A percentile compares a stretch with the other conserved stretches of the same genome.
Evolutionary conservation across 139 green algal genomes (phyloP).

Genomic region (Chara braunii): DNA sequence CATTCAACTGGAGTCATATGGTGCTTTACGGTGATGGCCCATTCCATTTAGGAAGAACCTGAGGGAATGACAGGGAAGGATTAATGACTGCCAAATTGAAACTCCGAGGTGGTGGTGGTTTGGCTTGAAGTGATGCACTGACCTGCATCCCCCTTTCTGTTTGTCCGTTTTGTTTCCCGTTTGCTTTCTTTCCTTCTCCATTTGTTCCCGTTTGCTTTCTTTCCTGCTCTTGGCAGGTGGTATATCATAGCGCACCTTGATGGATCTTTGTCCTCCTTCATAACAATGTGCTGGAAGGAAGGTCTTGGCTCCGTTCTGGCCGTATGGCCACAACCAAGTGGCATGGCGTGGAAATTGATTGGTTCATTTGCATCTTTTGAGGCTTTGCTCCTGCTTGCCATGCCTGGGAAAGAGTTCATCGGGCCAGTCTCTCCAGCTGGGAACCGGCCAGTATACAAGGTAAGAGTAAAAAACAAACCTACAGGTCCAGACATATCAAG

Average conservation of each 20-base stretch:
- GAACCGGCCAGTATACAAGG: conserved; percentile 62
- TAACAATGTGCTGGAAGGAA: not conserved
- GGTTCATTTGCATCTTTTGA: conserved; percentile 50
- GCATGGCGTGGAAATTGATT: conserved; percentile 43
- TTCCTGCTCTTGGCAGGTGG: conserved; percentile 31
- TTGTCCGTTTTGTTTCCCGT: too few species aligned
- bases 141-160: too few species aligned
- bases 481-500: too few species aligned
- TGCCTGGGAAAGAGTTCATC: conserved; percentile 50
- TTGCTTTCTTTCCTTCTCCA: not conserved
- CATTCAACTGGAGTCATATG: too few species aligned
- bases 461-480: too few species aligned
- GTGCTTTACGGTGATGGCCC: too few species aligned
- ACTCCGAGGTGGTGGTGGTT: too few species aligned
- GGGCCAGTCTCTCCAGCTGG: conserved; percentile 56
- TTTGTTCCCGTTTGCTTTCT: not conserved
- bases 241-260: conserved; percentile 40
- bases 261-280: conserved; percentile 16
- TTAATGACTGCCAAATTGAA: too few species aligned
- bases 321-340: conserved; percentile 32
- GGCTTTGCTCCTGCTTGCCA: conserved; percentile 47
- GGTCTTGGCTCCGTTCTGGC: conserved; percentile 5
- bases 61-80: too few species aligned
- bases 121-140: too few species aligned
- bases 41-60: too few species aligned